These are phyloP conservation scores for Rubus idaeus DNA, from an alignment of 306 rosid genomes.

Conservation along the genomic window DNA sequence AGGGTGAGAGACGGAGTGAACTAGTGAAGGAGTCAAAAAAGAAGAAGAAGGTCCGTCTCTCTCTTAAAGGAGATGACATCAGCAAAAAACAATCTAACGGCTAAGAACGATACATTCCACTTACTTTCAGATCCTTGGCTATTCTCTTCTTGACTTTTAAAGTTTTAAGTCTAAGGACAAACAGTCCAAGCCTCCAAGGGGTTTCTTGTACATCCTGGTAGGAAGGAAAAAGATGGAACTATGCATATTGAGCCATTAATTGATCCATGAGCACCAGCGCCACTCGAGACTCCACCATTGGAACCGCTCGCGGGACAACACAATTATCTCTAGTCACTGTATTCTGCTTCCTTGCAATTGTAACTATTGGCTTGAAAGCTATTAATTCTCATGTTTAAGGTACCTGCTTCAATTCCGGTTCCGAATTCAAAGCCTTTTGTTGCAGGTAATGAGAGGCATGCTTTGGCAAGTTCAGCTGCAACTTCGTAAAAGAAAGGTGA, in stretches of 20 bases:
- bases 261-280: conserved; percentile 84
- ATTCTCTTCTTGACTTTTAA: no score
- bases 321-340: conserved; percentile 92
- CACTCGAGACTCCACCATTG: conserved; percentile 92
- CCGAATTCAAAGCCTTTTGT: conserved; percentile 90
- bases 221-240: conserved; percentile 70
- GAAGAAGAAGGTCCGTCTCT: no score
- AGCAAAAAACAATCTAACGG: no score
- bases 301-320: conserved; percentile 97
- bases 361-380: conserved; percentile 94
- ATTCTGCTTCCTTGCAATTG: conserved; percentile 68
- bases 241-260: conserved; percentile 79
- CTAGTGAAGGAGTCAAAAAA: no score
- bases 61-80: no score
- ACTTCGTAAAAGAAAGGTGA: conserved; percentile 95
- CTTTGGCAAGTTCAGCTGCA: conserved; percentile 86
- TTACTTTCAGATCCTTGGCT: no score
- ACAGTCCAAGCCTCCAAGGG: no score
- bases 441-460: conserved; percentile 88
- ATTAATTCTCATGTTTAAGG: conserved; percentile 75
- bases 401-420: conserved; percentile 83
- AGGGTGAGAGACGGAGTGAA: no score
- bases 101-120: no score
- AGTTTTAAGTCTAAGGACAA: no score
- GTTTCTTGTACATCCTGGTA: conserved; percentile 61